A percentile compares a stretch with the other conserved stretches of the same genome.
These are phyloP conservation scores for Kalmusia sp. DNA, from an alignment of 2,329 filamentous ascomycete genomes.

Conservation along the genomic window DNA sequence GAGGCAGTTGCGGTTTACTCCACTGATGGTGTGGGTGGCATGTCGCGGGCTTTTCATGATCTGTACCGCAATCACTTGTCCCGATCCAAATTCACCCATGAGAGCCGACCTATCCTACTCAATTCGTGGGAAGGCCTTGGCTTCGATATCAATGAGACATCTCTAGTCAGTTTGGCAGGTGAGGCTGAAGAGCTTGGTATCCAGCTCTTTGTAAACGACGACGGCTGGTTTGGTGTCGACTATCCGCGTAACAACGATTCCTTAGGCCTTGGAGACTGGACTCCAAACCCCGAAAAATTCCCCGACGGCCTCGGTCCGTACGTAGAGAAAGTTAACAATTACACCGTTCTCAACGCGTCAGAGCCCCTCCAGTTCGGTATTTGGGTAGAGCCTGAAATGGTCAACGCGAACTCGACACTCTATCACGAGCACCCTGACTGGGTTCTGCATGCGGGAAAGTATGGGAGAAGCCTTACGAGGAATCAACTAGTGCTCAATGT, in stretches of 20 bases:
- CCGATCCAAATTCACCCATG: slow-evolving; percentile 60
- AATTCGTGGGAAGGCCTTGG: slow-evolving; percentile 72
- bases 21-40: slow-evolving; percentile 63
- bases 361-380: slow-evolving; percentile 66
- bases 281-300: slow-evolving; percentile 64
- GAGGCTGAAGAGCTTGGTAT: slow-evolving; percentile 66
- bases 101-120: slow-evolving; percentile 62
- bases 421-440: slow-evolving; percentile 70
- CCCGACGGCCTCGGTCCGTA: slow-evolving; percentile 63
- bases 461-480: slow-evolving; percentile 63
- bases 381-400: slow-evolving; percentile 75
- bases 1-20: slow-evolving; percentile 71
- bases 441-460: slow-evolving; percentile 64
- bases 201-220: slow-evolving; percentile 70
- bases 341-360: slow-evolving; percentile 57
- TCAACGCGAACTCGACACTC: slow-evolving; percentile 67
- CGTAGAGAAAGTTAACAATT: slow-evolving; percentile 58
- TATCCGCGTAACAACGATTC: slow-evolving; percentile 66
- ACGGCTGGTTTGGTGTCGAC: slow-evolving; percentile 72
- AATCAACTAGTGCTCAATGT: slow-evolving; percentile 69
- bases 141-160: slow-evolving; percentile 65
- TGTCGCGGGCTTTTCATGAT: slow-evolving; percentile 68
- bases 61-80: slow-evolving; percentile 69
- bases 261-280: slow-evolving; percentile 69
- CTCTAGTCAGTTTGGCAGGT: slow-evolving; percentile 62